A percentile compares a stretch with the other conserved stretches of the same genome.
Conservation (phyloP, 2,329 filamentous ascomycete genomes). For the Pseudogymnoascus sp. region DNA sequence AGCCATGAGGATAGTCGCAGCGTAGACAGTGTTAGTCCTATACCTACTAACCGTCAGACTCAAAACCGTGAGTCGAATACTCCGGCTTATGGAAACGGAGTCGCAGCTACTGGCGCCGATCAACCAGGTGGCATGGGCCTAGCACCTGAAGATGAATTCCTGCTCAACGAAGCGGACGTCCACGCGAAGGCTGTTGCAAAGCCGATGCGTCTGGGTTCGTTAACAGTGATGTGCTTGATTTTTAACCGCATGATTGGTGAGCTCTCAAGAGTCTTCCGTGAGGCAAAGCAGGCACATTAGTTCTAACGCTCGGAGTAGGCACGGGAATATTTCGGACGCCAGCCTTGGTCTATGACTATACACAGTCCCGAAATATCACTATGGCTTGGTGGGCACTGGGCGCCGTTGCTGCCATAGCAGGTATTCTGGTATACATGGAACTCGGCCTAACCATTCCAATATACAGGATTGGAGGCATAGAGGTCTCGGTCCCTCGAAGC, state of each 20-base stretch:
- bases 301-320: conserved; percentile 8
- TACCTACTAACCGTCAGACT: neutral
- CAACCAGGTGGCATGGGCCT: conserved; percentile 11
- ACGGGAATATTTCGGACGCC: conserved; percentile 17
- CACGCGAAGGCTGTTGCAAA: conserved; percentile 17
- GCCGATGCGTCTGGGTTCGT: conserved; percentile 16
- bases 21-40: neutral
- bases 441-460: conserved; percentile 40
- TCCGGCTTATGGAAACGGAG: neutral
- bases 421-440: conserved; percentile 32
- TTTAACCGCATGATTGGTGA: conserved; percentile 15
- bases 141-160: conserved; percentile 1
- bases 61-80: neutral
- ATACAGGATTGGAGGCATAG: conserved; percentile 32
- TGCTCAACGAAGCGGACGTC: conserved; percentile 12
- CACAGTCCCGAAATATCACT: conserved; percentile 14
- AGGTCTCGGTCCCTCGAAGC: conserved; percentile 36
- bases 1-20: neutral
- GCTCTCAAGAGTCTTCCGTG: neutral
- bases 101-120: neutral
- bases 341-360: conserved; percentile 12
- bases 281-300: neutral
- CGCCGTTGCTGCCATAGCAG: conserved; percentile 13
- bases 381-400: conserved; percentile 17
- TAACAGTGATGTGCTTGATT: conserved; percentile 17